Conservation (phyloP, 495 filamentous ascomycete species). For the Tuber umbilicatum region DNA sequence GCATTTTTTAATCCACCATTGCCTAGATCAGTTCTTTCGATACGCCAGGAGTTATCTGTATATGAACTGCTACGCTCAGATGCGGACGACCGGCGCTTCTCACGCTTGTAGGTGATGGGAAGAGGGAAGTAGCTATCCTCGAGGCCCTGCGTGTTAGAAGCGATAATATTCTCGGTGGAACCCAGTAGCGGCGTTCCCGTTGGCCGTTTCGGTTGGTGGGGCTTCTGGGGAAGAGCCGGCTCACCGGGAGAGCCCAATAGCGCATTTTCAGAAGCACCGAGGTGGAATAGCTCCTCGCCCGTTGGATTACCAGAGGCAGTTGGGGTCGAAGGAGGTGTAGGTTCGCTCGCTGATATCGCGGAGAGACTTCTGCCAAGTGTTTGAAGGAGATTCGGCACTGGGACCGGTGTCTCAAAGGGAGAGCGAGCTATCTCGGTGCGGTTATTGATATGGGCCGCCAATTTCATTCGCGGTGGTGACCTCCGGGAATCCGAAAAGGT, state of each 20-base stretch:
- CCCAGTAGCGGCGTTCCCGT: slow-evolving; percentile 63
- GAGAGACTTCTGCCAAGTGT: slow-evolving; percentile 42
- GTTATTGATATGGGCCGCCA: background rate
- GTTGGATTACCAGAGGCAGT: slow-evolving; percentile 42
- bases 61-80: slow-evolving; percentile 50
- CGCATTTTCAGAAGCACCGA: slow-evolving; percentile 41
- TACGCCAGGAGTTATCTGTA: slow-evolving; percentile 60
- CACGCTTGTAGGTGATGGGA: slow-evolving; percentile 28
- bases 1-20: slow-evolving; percentile 88
- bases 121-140: slow-evolving; percentile 32
- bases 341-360: slow-evolving; percentile 46
- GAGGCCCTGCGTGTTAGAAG: slow-evolving; percentile 20
- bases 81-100: slow-evolving; percentile 38
- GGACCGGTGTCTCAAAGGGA: slow-evolving; percentile 35
- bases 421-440: background rate
- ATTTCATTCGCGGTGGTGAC: slow-evolving; percentile 33
- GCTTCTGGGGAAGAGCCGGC: slow-evolving; percentile 52
- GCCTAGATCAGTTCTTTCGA: slow-evolving; percentile 76
- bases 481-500: slow-evolving; percentile 45
- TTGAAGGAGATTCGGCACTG: slow-evolving; percentile 41
- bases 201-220: slow-evolving; percentile 67
- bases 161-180: slow-evolving; percentile 54
- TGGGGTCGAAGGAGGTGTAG: slow-evolving; percentile 41
- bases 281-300: slow-evolving; percentile 48
- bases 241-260: slow-evolving; percentile 37